Percentiles rank a stretch among this genome's conserved stretches.
These are phyloP conservation scores for Aurifilum marmelostoma DNA, from an alignment of 2,329 filamentous ascomycete species.

Conservation along the genomic window DNA sequence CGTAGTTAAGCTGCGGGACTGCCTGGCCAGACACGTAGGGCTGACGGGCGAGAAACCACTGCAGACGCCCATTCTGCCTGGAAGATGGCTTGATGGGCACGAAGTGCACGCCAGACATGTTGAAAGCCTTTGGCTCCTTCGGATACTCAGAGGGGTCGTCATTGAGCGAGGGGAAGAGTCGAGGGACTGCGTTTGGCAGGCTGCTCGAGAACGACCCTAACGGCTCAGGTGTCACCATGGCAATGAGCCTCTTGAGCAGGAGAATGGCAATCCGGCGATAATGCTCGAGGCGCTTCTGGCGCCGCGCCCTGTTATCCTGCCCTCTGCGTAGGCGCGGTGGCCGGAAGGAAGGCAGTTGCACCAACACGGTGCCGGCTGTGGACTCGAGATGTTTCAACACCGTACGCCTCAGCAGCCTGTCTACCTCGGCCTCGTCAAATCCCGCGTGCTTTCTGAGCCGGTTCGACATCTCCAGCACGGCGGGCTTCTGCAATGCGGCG, in stretches of 20 bases:
- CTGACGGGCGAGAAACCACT: constrained; percentile 52
- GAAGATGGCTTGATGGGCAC: constrained; percentile 39
- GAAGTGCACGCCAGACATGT: constrained; percentile 52
- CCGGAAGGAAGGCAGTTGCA: constrained; percentile 47
- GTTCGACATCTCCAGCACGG: constrained; percentile 64
- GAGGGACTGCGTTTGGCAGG: constrained; percentile 50
- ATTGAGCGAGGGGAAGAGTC: constrained; percentile 52
- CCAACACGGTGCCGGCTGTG: constrained; percentile 51
- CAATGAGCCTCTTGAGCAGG: constrained; percentile 52
- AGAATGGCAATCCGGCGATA: constrained; percentile 50
- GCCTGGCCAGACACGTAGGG: constrained; percentile 49
- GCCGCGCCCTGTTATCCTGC: constrained; percentile 31
- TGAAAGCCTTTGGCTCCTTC: constrained; percentile 42
- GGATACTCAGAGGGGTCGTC: constrained; percentile 22
- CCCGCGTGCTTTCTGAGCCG: constrained; percentile 51
- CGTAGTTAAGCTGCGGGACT: constrained; percentile 33
- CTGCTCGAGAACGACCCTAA: constrained; percentile 47
- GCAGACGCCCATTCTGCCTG: constrained; percentile 28
- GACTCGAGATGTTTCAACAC: constrained; percentile 52
- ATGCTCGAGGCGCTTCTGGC: constrained; percentile 38
- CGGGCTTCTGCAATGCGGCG: constrained; percentile 65
- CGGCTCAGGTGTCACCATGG: constrained; percentile 54
- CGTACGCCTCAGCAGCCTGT: constrained; percentile 55
- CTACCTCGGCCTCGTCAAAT: constrained; percentile 55
- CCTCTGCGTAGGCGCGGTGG: constrained; percentile 31